These are phyloP conservation scores for Phaffomyces antillensis DNA, from an alignment of 805 yeast species.

Conservation along the genomic window DNA sequence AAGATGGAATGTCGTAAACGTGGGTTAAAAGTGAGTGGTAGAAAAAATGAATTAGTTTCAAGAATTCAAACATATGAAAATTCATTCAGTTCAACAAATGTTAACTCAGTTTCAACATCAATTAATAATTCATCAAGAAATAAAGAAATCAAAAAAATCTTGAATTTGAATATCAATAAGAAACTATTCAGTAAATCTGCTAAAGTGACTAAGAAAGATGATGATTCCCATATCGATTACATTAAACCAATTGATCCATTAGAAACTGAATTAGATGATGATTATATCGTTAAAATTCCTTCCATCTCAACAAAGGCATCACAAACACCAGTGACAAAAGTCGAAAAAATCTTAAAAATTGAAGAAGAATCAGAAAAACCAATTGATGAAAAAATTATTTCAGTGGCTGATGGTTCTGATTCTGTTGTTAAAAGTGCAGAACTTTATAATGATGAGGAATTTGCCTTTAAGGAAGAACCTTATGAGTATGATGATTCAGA, in stretches of 20 bases:
- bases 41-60: constrained; percentile 47
- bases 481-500: constrained; percentile 12
- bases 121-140: constrained; percentile 3
- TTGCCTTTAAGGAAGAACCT: constrained; percentile 10
- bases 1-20: constrained; percentile 52
- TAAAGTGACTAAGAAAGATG: constrained; percentile 40
- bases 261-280: constrained; percentile 40
- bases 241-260: constrained; percentile 30
- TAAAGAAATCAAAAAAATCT: background rate
- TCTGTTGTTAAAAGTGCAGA: constrained; percentile 13
- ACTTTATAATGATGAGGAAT: constrained; percentile 8
- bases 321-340: constrained; percentile 26
- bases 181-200: constrained; percentile 16
- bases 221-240: constrained; percentile 50
- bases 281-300: constrained; percentile 34
- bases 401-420: constrained; percentile 22
- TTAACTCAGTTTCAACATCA: constrained; percentile 12
- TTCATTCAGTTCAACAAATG: constrained; percentile 7
- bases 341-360: constrained; percentile 19
- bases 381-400: constrained; percentile 15
- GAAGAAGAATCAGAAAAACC: background rate
- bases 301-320: constrained; percentile 45
- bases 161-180: background rate
- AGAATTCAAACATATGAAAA: constrained; percentile 24
- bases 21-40: constrained; percentile 57